Conservation (phyloP, 805 yeast genomes). For the Cyberlindnera meyerae region DNA sequence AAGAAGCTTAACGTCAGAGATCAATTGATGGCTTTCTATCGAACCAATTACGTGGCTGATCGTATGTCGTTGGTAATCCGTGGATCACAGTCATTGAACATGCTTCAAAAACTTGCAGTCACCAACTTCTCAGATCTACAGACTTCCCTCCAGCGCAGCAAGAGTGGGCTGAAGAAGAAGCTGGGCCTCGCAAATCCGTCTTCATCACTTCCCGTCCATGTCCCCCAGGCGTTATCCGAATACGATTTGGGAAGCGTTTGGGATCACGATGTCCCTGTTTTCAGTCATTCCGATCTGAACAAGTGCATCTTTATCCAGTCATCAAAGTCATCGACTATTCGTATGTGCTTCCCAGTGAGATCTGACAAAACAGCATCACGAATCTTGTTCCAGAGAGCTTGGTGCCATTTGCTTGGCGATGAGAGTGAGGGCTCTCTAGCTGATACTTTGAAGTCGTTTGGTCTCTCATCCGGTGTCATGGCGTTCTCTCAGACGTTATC, state of each 20-base stretch:
- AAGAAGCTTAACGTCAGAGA: slow-evolving; percentile 33
- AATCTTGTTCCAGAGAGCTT: slow-evolving; percentile 32
- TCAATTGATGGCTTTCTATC: slow-evolving; percentile 36
- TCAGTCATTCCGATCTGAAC: slow-evolving; percentile 17
- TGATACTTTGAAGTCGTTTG: slow-evolving; percentile 29
- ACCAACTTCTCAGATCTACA: slow-evolving; percentile 37
- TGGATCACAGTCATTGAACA: slow-evolving; percentile 63
- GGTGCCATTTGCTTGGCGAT: slow-evolving; percentile 62
- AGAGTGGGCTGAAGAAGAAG: slow-evolving; percentile 13
- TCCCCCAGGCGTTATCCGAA: no score
- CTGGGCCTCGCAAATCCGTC: no score
- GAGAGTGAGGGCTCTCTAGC: slow-evolving; percentile 51
- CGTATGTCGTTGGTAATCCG: slow-evolving; percentile 55
- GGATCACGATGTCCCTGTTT: slow-evolving; percentile 20
- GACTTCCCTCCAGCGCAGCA: not conserved
- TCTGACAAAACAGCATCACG: not conserved
- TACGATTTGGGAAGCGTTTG: slow-evolving; percentile 18
- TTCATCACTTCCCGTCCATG: no score
- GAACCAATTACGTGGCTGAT: slow-evolving; percentile 37
- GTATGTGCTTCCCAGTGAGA: slow-evolving; percentile 43
- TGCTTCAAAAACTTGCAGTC: slow-evolving; percentile 46
- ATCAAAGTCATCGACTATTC: slow-evolving; percentile 30
- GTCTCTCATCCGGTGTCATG: slow-evolving; percentile 35
- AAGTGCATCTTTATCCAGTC: slow-evolving; percentile 37
- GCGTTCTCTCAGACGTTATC: slow-evolving; percentile 41